Percentiles rank a stretch among this genome's conserved stretches.
These are phyloP conservation scores for Nemania serpens DNA, from an alignment of 2,329 filamentous ascomycete species.

Conservation along the genomic window DNA sequence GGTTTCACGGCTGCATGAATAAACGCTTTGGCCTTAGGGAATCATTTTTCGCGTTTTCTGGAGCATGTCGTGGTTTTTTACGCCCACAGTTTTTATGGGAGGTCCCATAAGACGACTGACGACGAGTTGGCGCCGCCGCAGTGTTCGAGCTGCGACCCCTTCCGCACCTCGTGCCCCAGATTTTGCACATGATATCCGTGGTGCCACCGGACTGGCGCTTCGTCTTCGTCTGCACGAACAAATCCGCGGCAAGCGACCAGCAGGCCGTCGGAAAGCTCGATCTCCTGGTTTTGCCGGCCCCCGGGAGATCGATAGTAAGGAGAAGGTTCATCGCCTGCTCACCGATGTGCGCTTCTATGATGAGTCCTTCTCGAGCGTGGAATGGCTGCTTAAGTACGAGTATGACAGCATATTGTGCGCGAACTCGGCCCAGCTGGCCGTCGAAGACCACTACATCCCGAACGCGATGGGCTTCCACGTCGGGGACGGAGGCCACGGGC, in stretches of 20 bases:
- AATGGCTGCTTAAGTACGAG: slow-evolving; percentile 61
- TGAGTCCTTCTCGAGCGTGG: slow-evolving; percentile 53
- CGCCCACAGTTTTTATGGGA: no score
- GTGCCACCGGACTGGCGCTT: slow-evolving; percentile 61
- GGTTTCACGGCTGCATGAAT: no score
- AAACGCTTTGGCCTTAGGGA: no score
- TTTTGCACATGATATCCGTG: slow-evolving; percentile 57
- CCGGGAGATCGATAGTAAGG: slow-evolving; percentile 53
- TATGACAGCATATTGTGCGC: slow-evolving; percentile 61
- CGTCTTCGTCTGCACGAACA: slow-evolving; percentile 55
- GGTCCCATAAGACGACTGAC: neutral
- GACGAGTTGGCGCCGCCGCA: neutral
- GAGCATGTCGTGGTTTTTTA: no score
- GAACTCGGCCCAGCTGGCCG: slow-evolving; percentile 56
- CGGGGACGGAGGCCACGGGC: slow-evolving; percentile 47
- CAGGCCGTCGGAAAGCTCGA: slow-evolving; percentile 57
- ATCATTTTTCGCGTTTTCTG: no score
- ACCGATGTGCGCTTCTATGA: slow-evolving; percentile 59
- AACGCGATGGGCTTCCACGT: slow-evolving; percentile 61
- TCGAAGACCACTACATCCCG: slow-evolving; percentile 55
- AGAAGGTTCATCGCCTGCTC: slow-evolving; percentile 53
- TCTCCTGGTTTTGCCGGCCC: slow-evolving; percentile 54
- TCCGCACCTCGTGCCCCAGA: slow-evolving; percentile 54
- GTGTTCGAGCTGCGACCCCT: slow-evolving; percentile 56
- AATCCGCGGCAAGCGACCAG: slow-evolving; percentile 53